phyloP scores from a whole-genome alignment of 768 basidiomycete species.

The Rhizopogon vesiculosus region DNA sequence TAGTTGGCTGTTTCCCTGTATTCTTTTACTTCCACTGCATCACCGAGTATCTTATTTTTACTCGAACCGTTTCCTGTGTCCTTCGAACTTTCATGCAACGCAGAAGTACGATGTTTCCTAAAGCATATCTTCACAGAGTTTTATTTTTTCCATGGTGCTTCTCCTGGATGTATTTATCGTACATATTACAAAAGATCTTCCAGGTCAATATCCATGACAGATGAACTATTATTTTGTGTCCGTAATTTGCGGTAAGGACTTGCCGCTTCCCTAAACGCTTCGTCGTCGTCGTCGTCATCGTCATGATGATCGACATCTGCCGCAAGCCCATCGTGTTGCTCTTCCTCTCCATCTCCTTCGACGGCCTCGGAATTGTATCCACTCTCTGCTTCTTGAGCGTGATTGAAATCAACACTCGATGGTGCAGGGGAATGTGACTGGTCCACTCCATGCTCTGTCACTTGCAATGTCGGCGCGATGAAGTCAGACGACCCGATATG shows the following conservation, averaged over 20 bases:
- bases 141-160: neutral
- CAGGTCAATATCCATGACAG: slow-evolving; percentile 24
- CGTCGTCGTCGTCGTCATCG: neutral
- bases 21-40: neutral
- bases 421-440: slow-evolving; percentile 46
- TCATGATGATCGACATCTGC: slow-evolving; percentile 19
- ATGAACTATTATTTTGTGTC: slow-evolving; percentile 11
- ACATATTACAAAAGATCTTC: slow-evolving; percentile 16
- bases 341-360: slow-evolving; percentile 24
- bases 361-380: slow-evolving; percentile 52
- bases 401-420: slow-evolving; percentile 42
- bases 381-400: slow-evolving; percentile 40
- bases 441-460: slow-evolving; percentile 25
- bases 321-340: slow-evolving; percentile 20
- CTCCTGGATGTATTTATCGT: neutral
- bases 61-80: neutral
- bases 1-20: neutral
- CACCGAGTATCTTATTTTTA: neutral
- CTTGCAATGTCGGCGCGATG: slow-evolving; percentile 16
- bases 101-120: too few species aligned
- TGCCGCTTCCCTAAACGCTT: slow-evolving; percentile 1
- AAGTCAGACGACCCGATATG: slow-evolving; percentile 22
- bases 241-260: slow-evolving; percentile 2
- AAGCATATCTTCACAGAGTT: neutral
- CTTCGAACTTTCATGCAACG: neutral